A percentile compares a stretch with the other conserved stretches of the same genome.
Evolutionary conservation across 495 filamentous ascomycete species (phyloP).

Genomic region (Immersiella caudata): DNA sequence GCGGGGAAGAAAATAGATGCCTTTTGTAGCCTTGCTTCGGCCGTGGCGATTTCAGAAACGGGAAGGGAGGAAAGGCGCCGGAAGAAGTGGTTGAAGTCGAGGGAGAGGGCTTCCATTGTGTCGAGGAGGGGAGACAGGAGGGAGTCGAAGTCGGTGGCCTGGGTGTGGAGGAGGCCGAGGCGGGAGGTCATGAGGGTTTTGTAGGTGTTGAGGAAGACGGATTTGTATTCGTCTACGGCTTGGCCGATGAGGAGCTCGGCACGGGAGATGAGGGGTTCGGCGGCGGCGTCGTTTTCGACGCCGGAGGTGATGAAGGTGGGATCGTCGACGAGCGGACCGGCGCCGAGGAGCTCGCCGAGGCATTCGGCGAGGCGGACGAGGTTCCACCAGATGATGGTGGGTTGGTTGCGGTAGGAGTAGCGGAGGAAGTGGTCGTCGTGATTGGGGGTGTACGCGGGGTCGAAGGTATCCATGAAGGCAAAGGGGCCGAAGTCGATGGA

Average conservation of each 20-base stretch:
- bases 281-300: conserved; percentile 62
- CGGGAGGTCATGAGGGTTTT: conserved; percentile 76
- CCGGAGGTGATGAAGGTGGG: conserved; percentile 70
- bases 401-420: conserved; percentile 92
- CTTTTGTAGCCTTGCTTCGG: conserved; percentile 61
- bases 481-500: conserved; percentile 95
- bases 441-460: conserved; percentile 92
- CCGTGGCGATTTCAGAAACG: conserved; percentile 60
- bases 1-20: conserved; percentile 68
- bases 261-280: conserved; percentile 69
- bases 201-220: conserved; percentile 84
- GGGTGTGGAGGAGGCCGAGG: conserved; percentile 68
- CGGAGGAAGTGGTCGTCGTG: conserved; percentile 88
- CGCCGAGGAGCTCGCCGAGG: conserved; percentile 85
- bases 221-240: conserved; percentile 81
- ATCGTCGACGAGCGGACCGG: conserved; percentile 67
- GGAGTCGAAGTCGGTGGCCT: conserved; percentile 72
- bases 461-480: conserved; percentile 94
- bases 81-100: conserved; percentile 95
- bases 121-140: conserved; percentile 82
- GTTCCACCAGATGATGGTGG: conserved; percentile 98
- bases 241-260: conserved; percentile 80
- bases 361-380: conserved; percentile 88
- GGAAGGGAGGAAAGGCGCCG: conserved; percentile 65
- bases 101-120: conserved; percentile 71